These are phyloP conservation scores for Galerina sulciceps DNA, from an alignment of 768 basidiomycete genomes.

Conservation along the genomic window DNA sequence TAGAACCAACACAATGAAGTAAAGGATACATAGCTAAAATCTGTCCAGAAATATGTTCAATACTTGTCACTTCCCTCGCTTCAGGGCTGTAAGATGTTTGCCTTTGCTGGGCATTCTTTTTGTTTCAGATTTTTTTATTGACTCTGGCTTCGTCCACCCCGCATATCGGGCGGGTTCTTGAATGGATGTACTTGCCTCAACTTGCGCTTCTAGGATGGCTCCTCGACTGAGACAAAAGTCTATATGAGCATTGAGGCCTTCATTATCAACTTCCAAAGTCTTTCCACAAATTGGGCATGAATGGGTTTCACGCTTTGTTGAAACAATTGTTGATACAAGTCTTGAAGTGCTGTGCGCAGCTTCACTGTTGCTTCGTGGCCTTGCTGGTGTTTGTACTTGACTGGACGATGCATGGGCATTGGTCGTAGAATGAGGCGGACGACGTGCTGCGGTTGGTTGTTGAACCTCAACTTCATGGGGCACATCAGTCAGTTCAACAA, in stretches of 20 bases:
- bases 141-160: conserved; percentile 23
- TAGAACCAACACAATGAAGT: conserved; percentile 5
- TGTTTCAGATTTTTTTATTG: conserved; percentile 8
- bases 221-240: conserved; percentile 86
- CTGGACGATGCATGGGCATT: conserved; percentile 19
- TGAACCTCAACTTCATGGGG: neutral
- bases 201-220: conserved; percentile 75
- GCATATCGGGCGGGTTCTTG: conserved; percentile 13
- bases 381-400: conserved; percentile 5
- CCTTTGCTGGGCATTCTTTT: conserved; percentile 7
- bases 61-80: conserved; percentile 12
- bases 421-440: conserved; percentile 21
- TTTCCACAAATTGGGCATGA: conserved; percentile 77
- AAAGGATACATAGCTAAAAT: neutral
- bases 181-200: conserved; percentile 31
- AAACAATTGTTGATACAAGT: neutral
- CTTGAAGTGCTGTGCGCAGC: conserved; percentile 8
- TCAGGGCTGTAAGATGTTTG: conserved; percentile 13
- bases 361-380: conserved; percentile 27
- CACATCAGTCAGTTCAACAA: conserved; percentile 11
- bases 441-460: conserved; percentile 10
- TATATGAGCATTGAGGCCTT: conserved; percentile 82
- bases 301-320: conserved; percentile 33
- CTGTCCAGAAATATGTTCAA: neutral
- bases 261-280: conserved; percentile 69